Evolutionary conservation across 208 protist species (phyloP).

Genomic region (Trichomonas tenax): DNA sequence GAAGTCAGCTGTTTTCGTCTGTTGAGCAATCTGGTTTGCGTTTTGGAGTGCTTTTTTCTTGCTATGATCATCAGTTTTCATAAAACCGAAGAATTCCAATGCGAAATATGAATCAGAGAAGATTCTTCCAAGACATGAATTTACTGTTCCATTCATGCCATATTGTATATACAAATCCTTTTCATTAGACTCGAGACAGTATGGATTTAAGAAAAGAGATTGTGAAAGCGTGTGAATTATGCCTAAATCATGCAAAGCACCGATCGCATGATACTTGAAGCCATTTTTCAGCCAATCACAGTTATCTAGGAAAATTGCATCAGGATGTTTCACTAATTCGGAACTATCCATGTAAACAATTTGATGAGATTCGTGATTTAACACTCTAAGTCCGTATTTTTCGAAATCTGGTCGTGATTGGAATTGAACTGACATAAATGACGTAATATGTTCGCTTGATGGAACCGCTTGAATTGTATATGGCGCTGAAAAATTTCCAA

Average conservation of each 20-base stretch:
- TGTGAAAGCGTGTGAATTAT: not conserved
- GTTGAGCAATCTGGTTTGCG: not conserved
- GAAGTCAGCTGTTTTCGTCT: not conserved
- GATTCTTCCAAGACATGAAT: not conserved
- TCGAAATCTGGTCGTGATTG: not conserved
- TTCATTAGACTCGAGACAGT: not conserved
- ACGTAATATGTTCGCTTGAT: not conserved
- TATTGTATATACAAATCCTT: not conserved
- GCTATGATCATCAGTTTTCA: not conserved
- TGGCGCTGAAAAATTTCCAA: not conserved
- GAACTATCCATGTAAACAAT: not conserved
- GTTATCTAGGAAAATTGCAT: not conserved
- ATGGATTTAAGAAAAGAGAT: not conserved
- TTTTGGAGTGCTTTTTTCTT: not conserved
- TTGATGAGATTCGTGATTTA: not conserved
- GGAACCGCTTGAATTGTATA: not conserved
- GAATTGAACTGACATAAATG: not conserved
- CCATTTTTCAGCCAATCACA: not conserved
- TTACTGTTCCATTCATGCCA: not conserved
- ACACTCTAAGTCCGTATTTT: not conserved
- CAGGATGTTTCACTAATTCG: not conserved
- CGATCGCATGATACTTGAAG: not conserved
- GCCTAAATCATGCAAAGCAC: not conserved
- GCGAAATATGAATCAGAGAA: not conserved
- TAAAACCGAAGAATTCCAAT: not conserved